Evolutionary conservation across 805 yeast species (phyloP).

Genomic region (Gaillardinia entomophila): DNA sequence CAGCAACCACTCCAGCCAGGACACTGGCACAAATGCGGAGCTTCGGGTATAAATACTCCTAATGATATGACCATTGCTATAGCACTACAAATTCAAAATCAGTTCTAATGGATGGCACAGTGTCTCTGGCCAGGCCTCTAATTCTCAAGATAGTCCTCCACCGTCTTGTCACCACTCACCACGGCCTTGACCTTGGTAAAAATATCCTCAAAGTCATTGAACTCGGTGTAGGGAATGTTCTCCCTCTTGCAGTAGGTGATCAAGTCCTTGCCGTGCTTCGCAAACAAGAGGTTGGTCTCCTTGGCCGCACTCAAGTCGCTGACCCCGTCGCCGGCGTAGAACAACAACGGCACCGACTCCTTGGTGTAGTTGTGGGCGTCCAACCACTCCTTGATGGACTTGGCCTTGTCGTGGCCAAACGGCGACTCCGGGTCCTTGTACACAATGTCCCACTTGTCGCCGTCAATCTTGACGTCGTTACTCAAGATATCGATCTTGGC

Average conservation of each 20-base stretch:
- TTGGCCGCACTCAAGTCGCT: constrained; percentile 92
- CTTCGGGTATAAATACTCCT: too few relatives aligned
- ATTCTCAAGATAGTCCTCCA: constrained; percentile 12
- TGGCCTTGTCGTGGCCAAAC: constrained; percentile 94
- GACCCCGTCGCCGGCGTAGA: constrained; percentile 98
- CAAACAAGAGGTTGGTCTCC: constrained; percentile 90
- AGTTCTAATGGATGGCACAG: too few relatives aligned
- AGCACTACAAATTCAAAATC: too few relatives aligned
- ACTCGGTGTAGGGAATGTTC: constrained; percentile 78
- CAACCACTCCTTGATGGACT: constrained; percentile 57
- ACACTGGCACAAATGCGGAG: too few relatives aligned
- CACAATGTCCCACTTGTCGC: constrained; percentile 71
- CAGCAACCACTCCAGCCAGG: too few relatives aligned
- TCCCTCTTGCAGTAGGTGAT: constrained; percentile 79
- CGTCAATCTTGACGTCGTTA: constrained; percentile 58
- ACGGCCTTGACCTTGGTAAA: constrained; percentile 54
- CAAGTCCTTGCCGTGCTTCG: constrained; percentile 87
- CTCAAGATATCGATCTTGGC: constrained; percentile 73
- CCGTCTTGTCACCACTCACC: constrained; percentile 22
- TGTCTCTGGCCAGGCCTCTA: not conserved
- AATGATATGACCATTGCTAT: too few relatives aligned
- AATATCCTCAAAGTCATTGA: constrained; percentile 72
- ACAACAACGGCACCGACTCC: constrained; percentile 48
- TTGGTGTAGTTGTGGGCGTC: constrained; percentile 19
- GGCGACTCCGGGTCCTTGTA: constrained; percentile 75